Percentiles rank a stretch among this genome's conserved stretches.
These are phyloP conservation scores for Globisporangium barbulae DNA, from an alignment of 352 stramenopile species.

Conservation along the genomic window DNA sequence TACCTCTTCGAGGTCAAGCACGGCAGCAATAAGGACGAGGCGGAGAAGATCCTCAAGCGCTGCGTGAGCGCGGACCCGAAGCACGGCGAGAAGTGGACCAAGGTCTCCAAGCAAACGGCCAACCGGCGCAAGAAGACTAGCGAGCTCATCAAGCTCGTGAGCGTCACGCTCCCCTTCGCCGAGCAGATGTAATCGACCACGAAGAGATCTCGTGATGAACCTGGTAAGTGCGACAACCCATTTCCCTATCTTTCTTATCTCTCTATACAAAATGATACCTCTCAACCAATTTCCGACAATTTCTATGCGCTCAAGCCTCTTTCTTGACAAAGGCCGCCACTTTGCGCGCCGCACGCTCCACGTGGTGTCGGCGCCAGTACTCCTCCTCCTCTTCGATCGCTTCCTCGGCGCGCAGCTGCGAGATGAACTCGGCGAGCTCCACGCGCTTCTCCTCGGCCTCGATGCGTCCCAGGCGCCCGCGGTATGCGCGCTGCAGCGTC, in stretches of 20 bases:
- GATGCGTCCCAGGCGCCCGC: slow-evolving; percentile 80
- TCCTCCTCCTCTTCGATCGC: slow-evolving; percentile 87
- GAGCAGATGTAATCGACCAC: slow-evolving; percentile 28
- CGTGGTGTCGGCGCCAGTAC: slow-evolving; percentile 57
- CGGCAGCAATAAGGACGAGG: slow-evolving; percentile 66
- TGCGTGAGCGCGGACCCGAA: slow-evolving; percentile 92
- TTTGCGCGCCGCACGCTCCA: slow-evolving; percentile 50
- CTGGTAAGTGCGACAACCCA: slow-evolving; percentile 6
- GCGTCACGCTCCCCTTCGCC: slow-evolving; percentile 68
- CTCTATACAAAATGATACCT: not conserved
- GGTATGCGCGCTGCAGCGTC: slow-evolving; percentile 83
- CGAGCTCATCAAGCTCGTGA: slow-evolving; percentile 80
- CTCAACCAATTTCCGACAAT: not conserved
- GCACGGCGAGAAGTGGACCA: slow-evolving; percentile 94
- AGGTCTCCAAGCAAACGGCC: slow-evolving; percentile 90
- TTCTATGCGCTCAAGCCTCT: slow-evolving; percentile 28
- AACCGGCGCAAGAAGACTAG: slow-evolving; percentile 82
- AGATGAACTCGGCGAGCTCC: slow-evolving; percentile 94
- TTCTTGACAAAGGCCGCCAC: slow-evolving; percentile 63
- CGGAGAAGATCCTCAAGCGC: slow-evolving; percentile 82
- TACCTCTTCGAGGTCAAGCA: slow-evolving; percentile 97
- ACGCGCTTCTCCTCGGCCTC: slow-evolving; percentile 77
- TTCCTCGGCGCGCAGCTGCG: slow-evolving; percentile 87
- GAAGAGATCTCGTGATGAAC: not conserved
- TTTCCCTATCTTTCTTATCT: not conserved